Evolutionary conservation across 2,329 filamentous ascomycete genomes (phyloP).

Genomic region (Neonectria hederae): DNA sequence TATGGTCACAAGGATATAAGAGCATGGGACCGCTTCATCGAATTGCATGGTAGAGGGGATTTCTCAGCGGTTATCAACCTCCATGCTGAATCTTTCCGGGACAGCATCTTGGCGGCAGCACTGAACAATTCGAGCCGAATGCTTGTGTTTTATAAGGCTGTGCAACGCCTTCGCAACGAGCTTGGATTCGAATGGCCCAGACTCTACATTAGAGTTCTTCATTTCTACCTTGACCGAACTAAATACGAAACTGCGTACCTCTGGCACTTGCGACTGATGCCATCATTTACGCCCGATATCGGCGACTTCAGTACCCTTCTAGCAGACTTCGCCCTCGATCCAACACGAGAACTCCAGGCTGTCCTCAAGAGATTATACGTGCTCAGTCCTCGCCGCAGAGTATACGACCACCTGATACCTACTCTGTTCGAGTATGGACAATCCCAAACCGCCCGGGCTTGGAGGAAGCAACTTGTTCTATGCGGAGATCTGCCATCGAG

Average conservation of each 20-base stretch:
- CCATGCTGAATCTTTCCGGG: constrained; percentile 41
- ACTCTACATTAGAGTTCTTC: constrained; percentile 59
- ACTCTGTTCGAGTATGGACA: constrained; percentile 59
- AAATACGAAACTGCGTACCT: constrained; percentile 51
- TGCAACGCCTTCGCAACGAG: constrained; percentile 47
- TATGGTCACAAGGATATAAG: constrained; percentile 37
- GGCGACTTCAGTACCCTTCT: constrained; percentile 55
- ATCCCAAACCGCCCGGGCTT: constrained; percentile 55
- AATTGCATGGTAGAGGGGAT: constrained; percentile 31
- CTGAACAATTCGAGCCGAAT: constrained; percentile 40
- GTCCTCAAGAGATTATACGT: constrained; percentile 58
- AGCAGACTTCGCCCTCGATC: constrained; percentile 53
- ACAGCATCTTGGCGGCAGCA: constrained; percentile 44
- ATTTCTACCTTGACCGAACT: constrained; percentile 52
- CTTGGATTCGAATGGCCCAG: constrained; percentile 58
- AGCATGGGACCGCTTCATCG: constrained; percentile 42
- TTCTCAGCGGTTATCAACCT: constrained; percentile 33
- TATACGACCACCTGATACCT: constrained; percentile 64
- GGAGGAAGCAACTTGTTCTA: constrained; percentile 56
- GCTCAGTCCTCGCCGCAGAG: constrained; percentile 51
- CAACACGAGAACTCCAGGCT: constrained; percentile 49
- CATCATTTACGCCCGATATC: constrained; percentile 53
- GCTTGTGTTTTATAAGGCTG: constrained; percentile 39
- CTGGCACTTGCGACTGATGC: constrained; percentile 60
- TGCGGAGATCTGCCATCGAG: constrained; percentile 55